Conservation (phyloP, 169 alveolate species). For the Plasmodium ovale region DNA sequence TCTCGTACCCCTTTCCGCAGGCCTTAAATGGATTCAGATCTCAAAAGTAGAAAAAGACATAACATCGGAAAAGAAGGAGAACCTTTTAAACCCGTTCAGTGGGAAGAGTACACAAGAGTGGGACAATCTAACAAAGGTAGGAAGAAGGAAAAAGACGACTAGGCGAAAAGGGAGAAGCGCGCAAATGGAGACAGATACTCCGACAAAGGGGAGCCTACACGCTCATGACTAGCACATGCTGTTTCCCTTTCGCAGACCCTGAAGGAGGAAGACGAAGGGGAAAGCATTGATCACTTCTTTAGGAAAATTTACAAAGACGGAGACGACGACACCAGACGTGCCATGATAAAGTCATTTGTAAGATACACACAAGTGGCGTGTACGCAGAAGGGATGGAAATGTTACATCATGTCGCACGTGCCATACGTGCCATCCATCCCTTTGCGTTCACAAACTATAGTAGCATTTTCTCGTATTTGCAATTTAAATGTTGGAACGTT, state of each 20-base stretch:
- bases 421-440: too few relatives aligned
- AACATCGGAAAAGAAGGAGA: background rate
- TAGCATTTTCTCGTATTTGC: too few relatives aligned
- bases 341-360: slow-evolving; percentile 66
- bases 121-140: slow-evolving; percentile 34
- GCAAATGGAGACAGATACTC: background rate
- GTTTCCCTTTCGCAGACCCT: background rate
- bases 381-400: background rate
- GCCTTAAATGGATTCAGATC: slow-evolving; percentile 13
- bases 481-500: too few relatives aligned
- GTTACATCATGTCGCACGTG: background rate
- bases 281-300: slow-evolving; percentile 32
- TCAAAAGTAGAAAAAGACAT: slow-evolving; percentile 2
- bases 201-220: background rate
- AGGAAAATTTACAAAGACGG: slow-evolving; percentile 56
- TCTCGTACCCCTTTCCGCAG: background rate
- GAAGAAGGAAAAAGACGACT: background rate
- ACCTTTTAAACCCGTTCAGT: slow-evolving; percentile 35
- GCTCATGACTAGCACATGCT: background rate
- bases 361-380: background rate
- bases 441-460: too few relatives aligned
- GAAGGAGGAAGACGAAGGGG: slow-evolving; percentile 45
- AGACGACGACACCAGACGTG: slow-evolving; percentile 55
- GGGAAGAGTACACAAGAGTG: slow-evolving; percentile 67
- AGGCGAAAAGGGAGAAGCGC: background rate